These are phyloP conservation scores for Phytophthora citrophthora DNA, from an alignment of 352 stramenopile genomes.

Conservation along the genomic window DNA sequence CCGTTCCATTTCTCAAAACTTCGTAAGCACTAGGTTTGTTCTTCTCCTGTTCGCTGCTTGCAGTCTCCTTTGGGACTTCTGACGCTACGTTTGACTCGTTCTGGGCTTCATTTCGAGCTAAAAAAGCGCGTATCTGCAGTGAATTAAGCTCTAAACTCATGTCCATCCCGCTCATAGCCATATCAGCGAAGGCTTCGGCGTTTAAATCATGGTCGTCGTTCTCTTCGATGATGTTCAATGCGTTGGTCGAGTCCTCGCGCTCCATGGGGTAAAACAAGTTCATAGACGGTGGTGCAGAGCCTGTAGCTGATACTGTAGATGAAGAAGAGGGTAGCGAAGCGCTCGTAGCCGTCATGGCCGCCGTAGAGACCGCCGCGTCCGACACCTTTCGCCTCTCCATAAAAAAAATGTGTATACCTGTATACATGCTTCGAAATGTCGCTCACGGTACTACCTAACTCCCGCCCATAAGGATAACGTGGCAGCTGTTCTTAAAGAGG, in stretches of 20 bases:
- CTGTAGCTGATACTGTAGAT: neutral
- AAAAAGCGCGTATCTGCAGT: conserved; percentile 62
- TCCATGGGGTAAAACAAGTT: conserved; percentile 30
- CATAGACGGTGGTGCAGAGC: conserved; percentile 7
- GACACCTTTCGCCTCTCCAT: conserved; percentile 1
- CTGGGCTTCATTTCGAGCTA: conserved; percentile 41
- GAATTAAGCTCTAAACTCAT: conserved; percentile 66
- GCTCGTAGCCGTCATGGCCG: neutral
- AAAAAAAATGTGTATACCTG: neutral
- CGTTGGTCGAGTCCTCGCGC: conserved; percentile 22
- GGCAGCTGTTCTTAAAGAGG: no score
- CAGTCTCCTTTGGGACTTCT: neutral
- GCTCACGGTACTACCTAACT: no score
- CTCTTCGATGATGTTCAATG: conserved; percentile 52
- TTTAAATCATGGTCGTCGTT: conserved; percentile 54
- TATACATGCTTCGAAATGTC: no score
- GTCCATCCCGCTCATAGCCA: conserved; percentile 60
- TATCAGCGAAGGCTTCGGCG: conserved; percentile 66
- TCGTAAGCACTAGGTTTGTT: conserved; percentile 40
- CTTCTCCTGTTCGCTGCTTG: neutral
- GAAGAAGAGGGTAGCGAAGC: conserved; percentile 1
- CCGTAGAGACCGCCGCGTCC: neutral
- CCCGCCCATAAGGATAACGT: no score
- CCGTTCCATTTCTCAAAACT: conserved; percentile 23
- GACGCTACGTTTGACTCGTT: neutral